A percentile compares a stretch with the other conserved stretches of the same genome.
phyloP scores from a whole-genome alignment of 805 yeast species.

The Kuraishia borneana region DNA sequence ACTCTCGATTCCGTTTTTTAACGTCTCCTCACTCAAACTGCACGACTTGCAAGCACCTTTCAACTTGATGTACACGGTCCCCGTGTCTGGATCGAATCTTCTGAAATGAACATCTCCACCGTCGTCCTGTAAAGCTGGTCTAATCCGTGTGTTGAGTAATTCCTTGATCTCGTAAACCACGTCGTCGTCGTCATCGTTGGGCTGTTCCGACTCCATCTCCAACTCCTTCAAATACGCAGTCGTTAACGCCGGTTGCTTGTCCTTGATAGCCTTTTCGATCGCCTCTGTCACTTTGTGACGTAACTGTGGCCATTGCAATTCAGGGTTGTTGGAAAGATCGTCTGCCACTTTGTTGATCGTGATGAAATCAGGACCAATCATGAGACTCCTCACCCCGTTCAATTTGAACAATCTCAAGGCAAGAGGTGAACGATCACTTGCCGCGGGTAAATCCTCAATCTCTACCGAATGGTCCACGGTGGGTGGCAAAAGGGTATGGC shows the following conservation, averaged over 20 bases:
- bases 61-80: slow-evolving; percentile 46
- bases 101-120: slow-evolving; percentile 69
- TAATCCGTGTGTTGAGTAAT: slow-evolving; percentile 54
- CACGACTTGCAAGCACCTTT: slow-evolving; percentile 71
- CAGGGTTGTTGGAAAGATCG: slow-evolving; percentile 18
- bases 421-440: slow-evolving; percentile 48
- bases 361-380: slow-evolving; percentile 66
- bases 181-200: slow-evolving; percentile 53
- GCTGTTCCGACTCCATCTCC: slow-evolving; percentile 11
- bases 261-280: slow-evolving; percentile 13
- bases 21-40: slow-evolving; percentile 52
- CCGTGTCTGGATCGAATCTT: slow-evolving; percentile 40
- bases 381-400: slow-evolving; percentile 55
- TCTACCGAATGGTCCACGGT: slow-evolving; percentile 28
- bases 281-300: slow-evolving; percentile 14
- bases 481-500: slow-evolving; percentile 33
- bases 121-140: slow-evolving; percentile 68
- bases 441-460: slow-evolving; percentile 40
- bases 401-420: slow-evolving; percentile 49
- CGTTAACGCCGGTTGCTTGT: slow-evolving; percentile 5
- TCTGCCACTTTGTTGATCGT: slow-evolving; percentile 50
- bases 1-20: slow-evolving; percentile 58
- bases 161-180: slow-evolving; percentile 58
- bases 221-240: slow-evolving; percentile 17
- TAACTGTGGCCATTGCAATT: slow-evolving; percentile 18